These are phyloP conservation scores for Piper betle DNA, from an alignment of 164 flowering plant species.

Conservation along the genomic window DNA sequence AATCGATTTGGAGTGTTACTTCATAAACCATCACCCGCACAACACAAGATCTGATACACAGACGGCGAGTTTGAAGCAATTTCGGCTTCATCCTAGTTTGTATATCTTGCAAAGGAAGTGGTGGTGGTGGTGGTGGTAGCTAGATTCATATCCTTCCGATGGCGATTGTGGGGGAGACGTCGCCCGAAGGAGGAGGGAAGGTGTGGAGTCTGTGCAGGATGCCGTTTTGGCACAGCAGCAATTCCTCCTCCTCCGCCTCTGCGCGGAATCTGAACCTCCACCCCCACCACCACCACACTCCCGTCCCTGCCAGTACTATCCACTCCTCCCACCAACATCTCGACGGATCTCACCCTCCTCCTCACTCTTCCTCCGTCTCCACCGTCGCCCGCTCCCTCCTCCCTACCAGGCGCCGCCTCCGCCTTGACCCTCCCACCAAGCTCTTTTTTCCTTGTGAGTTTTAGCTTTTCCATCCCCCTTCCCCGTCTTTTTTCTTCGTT, in stretches of 20 bases:
- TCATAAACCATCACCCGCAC: too few relatives aligned
- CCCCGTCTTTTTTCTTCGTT: too few relatives aligned
- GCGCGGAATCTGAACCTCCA: neutral
- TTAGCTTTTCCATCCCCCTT: neutral
- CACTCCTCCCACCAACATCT: constrained; percentile 7
- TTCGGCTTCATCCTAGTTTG: too few relatives aligned
- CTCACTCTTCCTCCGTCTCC: constrained; percentile 45
- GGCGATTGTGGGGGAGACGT: constrained; percentile 38
- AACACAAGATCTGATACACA: too few relatives aligned
- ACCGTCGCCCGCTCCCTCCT: constrained; percentile 73
- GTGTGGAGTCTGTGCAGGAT: constrained; percentile 52
- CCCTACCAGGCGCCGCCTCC: constrained; percentile 61
- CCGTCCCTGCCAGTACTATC: neutral
- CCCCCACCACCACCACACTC: constrained; percentile 5
- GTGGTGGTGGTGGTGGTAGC: too few relatives aligned
- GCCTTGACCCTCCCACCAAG: constrained; percentile 54
- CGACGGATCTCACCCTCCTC: constrained; percentile 10
- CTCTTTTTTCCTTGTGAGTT: neutral
- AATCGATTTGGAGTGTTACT: too few relatives aligned
- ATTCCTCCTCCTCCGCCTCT: constrained; percentile 11
- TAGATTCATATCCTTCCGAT: too few relatives aligned
- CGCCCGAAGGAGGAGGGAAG: constrained; percentile 27
- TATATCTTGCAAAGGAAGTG: too few relatives aligned
- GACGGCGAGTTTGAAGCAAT: too few relatives aligned
- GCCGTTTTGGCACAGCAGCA: constrained; percentile 25